These are phyloP conservation scores for Pseudogymnoascus pannorum DNA, from an alignment of 2,329 filamentous ascomycete genomes.

Conservation along the genomic window DNA sequence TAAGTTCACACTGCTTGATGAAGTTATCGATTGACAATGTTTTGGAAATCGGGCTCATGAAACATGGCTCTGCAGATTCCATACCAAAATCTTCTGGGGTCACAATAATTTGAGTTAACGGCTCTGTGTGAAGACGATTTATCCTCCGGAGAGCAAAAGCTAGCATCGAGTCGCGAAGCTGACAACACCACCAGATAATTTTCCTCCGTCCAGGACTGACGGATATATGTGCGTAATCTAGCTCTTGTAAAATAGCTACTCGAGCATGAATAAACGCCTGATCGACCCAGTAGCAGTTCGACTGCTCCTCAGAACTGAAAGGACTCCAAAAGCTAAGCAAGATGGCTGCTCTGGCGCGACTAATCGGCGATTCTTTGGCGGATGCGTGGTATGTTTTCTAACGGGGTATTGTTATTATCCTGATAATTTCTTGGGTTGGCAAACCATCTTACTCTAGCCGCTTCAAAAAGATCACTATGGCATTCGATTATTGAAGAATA, in stretches of 20 bases:
- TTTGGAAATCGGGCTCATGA: slow-evolving; percentile 3
- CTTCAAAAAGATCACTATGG: slow-evolving; percentile 6
- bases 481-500: slow-evolving; percentile 9
- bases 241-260: slow-evolving; percentile 1
- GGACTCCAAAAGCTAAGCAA: slow-evolving; percentile 11
- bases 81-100: slow-evolving; percentile 3
- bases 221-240: not conserved
- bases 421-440: not conserved
- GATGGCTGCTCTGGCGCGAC: slow-evolving; percentile 7
- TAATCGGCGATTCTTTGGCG: slow-evolving; percentile 5
- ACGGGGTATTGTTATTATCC: not conserved
- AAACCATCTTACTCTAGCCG: slow-evolving; percentile 5
- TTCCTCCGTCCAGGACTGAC: slow-evolving; percentile 1
- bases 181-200: slow-evolving; percentile 10
- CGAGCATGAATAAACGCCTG: slow-evolving; percentile 9
- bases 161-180: slow-evolving; percentile 8
- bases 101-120: not conserved
- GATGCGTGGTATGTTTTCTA: slow-evolving; percentile 11
- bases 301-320: slow-evolving; percentile 9
- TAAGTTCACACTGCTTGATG: slow-evolving; percentile 9
- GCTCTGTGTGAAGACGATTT: slow-evolving; percentile 3
- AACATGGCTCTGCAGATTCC: slow-evolving; percentile 1
- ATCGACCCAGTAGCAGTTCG: slow-evolving; percentile 11
- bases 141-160: slow-evolving; percentile 9
- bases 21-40: slow-evolving; percentile 6